Evolutionary conservation across 176 grass and related monocot species (phyloP).

Genomic region (Hordeum marinum): DNA sequence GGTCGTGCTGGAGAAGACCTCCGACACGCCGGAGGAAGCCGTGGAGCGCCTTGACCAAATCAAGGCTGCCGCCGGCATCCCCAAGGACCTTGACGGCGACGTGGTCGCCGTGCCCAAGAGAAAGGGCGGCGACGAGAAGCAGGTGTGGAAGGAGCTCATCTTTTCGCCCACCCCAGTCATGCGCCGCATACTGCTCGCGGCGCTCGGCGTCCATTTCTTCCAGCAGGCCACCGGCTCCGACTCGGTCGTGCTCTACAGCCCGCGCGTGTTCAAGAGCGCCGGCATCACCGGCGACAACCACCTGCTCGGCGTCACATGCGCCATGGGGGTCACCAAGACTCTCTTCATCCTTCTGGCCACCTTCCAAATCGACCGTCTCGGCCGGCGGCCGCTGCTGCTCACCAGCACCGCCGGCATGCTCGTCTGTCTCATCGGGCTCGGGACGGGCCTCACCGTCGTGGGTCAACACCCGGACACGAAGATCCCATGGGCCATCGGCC

Average conservation of each 20-base stretch:
- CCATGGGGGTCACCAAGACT: constrained; percentile 65
- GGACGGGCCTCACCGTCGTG: constrained; percentile 40
- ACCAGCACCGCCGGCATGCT: constrained; percentile 37
- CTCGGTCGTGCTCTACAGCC: constrained; percentile 72
- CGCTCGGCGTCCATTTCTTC: constrained; percentile 53
- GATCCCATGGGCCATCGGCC: constrained; percentile 38
- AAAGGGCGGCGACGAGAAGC: too few relatives aligned
- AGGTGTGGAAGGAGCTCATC: too few relatives aligned
- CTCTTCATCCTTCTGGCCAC: constrained; percentile 58
- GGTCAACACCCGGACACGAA: constrained; percentile 15
- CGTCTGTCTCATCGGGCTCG: constrained; percentile 41
- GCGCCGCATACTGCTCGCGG: too few relatives aligned
- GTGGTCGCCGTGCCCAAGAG: too few relatives aligned
- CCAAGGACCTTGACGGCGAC: too few relatives aligned
- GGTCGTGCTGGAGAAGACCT: too few relatives aligned
- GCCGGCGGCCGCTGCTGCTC: constrained; percentile 54
- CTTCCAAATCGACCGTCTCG: constrained; percentile 52
- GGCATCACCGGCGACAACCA: constrained; percentile 39
- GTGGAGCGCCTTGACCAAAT: too few relatives aligned
- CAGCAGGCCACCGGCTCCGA: constrained; percentile 58
- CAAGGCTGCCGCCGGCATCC: too few relatives aligned
- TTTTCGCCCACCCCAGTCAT: too few relatives aligned
- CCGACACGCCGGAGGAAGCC: too few relatives aligned
- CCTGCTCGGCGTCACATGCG: constrained; percentile 55
- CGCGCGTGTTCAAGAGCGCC: constrained; percentile 49